Percentiles rank a stretch among this genome's conserved stretches.
These are phyloP conservation scores for Pezicula carpinea DNA, from an alignment of 2,329 filamentous ascomycete species.

Conservation along the genomic window DNA sequence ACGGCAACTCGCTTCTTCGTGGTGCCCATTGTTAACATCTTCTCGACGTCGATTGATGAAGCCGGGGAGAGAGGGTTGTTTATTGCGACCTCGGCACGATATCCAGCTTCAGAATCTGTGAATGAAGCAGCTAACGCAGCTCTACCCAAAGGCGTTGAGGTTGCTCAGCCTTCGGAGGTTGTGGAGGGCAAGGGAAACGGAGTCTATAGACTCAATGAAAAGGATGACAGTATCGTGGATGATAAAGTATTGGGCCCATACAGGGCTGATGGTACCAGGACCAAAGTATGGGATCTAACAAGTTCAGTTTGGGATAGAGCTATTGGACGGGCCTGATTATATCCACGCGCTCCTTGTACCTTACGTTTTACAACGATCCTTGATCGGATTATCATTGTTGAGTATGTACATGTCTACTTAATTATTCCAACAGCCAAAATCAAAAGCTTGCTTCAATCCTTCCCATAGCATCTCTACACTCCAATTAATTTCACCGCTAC, in stretches of 20 bases:
- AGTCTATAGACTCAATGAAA: slow-evolving; percentile 32
- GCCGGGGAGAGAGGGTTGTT: slow-evolving; percentile 36
- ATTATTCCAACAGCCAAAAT: not conserved
- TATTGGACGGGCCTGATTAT: slow-evolving; percentile 7
- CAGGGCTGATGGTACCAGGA: slow-evolving; percentile 25
- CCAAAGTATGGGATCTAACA: slow-evolving; percentile 33
- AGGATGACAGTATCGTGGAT: slow-evolving; percentile 27
- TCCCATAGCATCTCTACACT: too few species aligned
- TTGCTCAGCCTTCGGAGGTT: slow-evolving; percentile 23
- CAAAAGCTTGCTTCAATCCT: not conserved
- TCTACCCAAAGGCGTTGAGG: slow-evolving; percentile 14
- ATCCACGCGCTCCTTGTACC: too few species aligned
- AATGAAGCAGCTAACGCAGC: slow-evolving; percentile 15
- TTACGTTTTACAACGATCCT: not conserved
- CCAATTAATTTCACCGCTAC: not conserved
- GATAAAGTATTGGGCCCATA: slow-evolving; percentile 24
- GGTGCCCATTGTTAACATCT: slow-evolving; percentile 25
- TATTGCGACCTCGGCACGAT: slow-evolving; percentile 32
- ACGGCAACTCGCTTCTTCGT: slow-evolving; percentile 14
- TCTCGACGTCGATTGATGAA: slow-evolving; percentile 24
- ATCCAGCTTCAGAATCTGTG: slow-evolving; percentile 16
- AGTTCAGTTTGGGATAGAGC: slow-evolving; percentile 31
- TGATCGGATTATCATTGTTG: slow-evolving; percentile 8
- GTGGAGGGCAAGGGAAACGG: slow-evolving; percentile 33
- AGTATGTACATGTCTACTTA: not conserved